A percentile compares a stretch with the other conserved stretches of the same genome.
Conservation (phyloP, 257 asterid species). For the Petunia secreta region DNA sequence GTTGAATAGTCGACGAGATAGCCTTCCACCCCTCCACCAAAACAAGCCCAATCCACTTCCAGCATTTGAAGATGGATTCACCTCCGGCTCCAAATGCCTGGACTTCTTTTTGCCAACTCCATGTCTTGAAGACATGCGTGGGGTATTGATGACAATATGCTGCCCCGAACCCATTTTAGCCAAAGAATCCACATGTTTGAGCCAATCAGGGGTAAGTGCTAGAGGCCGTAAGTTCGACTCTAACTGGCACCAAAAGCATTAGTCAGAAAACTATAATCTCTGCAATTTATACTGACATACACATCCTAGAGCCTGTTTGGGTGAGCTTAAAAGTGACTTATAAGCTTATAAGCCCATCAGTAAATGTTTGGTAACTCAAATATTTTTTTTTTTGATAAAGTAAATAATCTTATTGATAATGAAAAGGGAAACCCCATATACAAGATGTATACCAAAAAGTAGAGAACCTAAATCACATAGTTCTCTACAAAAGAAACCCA, state of each 20-base stretch:
- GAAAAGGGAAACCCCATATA: too few species aligned
- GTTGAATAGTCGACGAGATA: conserved; percentile 75
- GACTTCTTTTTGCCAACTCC: conserved; percentile 65
- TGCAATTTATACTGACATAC: conserved; percentile 3
- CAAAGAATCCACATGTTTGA: conserved; percentile 78
- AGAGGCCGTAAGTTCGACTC: conserved; percentile 81
- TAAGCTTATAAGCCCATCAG: too few species aligned
- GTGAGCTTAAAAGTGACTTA: too few species aligned
- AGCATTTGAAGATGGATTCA: conserved; percentile 57
- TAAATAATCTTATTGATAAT: too few species aligned
- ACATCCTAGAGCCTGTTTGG: background rate
- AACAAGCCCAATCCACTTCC: conserved; percentile 67
- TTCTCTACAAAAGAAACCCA: too few species aligned
- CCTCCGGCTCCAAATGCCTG: conserved; percentile 50
- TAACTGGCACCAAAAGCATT: conserved; percentile 56
- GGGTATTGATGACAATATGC: conserved; percentile 56
- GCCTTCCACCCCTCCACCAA: conserved; percentile 99
- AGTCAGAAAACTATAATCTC: conserved; percentile 28
- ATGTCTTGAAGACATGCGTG: conserved; percentile 63
- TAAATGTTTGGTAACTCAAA: too few species aligned
- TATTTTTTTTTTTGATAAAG: too few species aligned
- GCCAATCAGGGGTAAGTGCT: conserved; percentile 85
- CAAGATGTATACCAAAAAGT: too few species aligned
- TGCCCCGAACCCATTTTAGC: conserved; percentile 78
- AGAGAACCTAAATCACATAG: too few species aligned